Evolutionary conservation across 1,284 basidiomycete genomes (phyloP).

Genomic region (Ceratobasidium theobromae): DNA sequence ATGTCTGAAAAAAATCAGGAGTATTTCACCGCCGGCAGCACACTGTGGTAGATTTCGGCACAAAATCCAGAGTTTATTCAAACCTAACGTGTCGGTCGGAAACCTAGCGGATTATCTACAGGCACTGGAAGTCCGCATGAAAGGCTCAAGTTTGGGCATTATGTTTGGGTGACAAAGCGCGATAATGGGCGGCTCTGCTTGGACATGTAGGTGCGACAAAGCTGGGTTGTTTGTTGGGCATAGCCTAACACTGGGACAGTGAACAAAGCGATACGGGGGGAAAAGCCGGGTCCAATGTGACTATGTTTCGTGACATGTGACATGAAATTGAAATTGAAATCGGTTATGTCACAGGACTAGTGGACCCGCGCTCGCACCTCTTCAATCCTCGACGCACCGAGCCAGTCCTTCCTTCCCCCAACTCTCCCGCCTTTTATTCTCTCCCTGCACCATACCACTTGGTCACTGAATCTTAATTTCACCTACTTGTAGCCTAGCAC

Average conservation of each 20-base stretch:
- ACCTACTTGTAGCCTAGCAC: slow-evolving; percentile 26
- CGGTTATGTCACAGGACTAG: neutral
- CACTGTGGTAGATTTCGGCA: neutral
- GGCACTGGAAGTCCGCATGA: too few relatives aligned
- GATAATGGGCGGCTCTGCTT: neutral
- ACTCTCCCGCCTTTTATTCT: neutral
- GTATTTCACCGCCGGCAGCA: slow-evolving; percentile 12
- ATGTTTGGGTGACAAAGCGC: slow-evolving; percentile 13
- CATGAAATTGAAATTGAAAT: neutral
- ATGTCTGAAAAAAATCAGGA: neutral
- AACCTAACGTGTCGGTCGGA: neutral
- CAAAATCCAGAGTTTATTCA: too few relatives aligned
- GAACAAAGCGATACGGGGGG: slow-evolving; percentile 16
- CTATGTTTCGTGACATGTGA: slow-evolving; percentile 13
- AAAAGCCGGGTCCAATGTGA: slow-evolving; percentile 12
- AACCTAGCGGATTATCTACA: neutral
- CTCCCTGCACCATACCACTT: neutral
- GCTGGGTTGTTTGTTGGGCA: neutral
- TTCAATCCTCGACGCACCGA: slow-evolving; percentile 17
- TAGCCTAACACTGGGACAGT: neutral
- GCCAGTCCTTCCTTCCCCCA: slow-evolving; percentile 6
- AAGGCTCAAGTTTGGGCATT: too few relatives aligned
- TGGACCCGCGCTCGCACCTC: slow-evolving; percentile 21
- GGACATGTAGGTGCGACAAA: slow-evolving; percentile 13
- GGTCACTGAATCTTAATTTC: neutral